phyloP scores from a whole-genome alignment of 179 eudicot species.

The Monotropa hypopitys region DNA sequence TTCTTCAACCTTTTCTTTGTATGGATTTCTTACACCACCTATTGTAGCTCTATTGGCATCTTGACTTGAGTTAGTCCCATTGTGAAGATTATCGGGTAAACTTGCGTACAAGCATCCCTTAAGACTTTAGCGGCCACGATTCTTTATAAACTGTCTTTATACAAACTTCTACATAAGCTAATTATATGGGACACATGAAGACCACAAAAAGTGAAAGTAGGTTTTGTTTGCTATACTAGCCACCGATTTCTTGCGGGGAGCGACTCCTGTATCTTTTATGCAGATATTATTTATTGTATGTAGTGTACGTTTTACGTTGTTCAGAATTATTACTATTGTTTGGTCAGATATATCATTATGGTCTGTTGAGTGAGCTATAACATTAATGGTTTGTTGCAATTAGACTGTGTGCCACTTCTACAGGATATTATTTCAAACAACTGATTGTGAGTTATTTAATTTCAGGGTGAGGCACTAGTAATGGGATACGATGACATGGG shows the following conservation, averaged over 20 bases:
- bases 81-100: not conserved
- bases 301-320: not conserved
- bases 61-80: not conserved
- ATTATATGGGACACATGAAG: not conserved
- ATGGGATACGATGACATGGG: slow-evolving; percentile 99
- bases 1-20: not conserved
- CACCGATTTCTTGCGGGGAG: slow-evolving; percentile 1
- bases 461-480: slow-evolving; percentile 92
- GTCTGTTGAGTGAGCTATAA: not conserved
- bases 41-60: not conserved
- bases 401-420: not conserved
- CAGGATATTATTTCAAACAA: not conserved
- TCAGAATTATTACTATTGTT: not conserved
- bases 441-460: slow-evolving; percentile 6
- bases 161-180: not conserved
- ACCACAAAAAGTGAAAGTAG: not conserved
- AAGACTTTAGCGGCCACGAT: not conserved
- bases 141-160: not conserved
- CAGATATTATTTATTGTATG: not conserved
- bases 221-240: not conserved
- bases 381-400: not conserved
- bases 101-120: not conserved
- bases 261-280: not conserved
- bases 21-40: not conserved
- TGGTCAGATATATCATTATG: not conserved